A percentile compares a stretch with the other conserved stretches of the same genome.
phyloP scores from a whole-genome alignment of 2,329 filamentous ascomycete species.

The Didymella arachidicola region DNA sequence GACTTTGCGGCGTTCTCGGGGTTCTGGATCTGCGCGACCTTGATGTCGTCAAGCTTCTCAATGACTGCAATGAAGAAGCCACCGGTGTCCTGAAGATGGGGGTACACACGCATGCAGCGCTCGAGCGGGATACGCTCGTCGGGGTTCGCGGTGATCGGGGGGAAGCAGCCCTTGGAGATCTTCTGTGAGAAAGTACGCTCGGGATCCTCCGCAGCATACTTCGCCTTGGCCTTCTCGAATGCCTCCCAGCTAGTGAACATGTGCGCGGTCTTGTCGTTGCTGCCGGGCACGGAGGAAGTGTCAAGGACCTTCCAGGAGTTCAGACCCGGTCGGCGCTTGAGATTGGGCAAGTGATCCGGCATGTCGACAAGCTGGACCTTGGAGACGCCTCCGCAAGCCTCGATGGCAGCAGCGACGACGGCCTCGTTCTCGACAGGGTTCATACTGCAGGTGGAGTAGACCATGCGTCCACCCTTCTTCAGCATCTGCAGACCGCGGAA shows the following conservation, averaged over 20 bases:
- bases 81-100: constrained; percentile 94
- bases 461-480: constrained; percentile 90
- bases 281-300: constrained; percentile 36
- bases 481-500: constrained; percentile 94
- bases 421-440: constrained; percentile 98
- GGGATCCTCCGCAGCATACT: constrained; percentile 65
- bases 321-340: constrained; percentile 80
- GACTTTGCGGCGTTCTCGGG: constrained; percentile 39
- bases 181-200: constrained; percentile 59
- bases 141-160: constrained; percentile 64
- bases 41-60: constrained; percentile 81
- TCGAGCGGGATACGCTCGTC: constrained; percentile 76
- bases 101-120: constrained; percentile 91
- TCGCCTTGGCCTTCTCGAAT: constrained; percentile 73
- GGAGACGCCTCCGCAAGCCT: constrained; percentile 81
- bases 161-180: constrained; percentile 84
- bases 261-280: constrained; percentile 73
- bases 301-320: constrained; percentile 85
- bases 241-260: constrained; percentile 85
- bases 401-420: constrained; percentile 85
- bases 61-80: constrained; percentile 97
- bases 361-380: constrained; percentile 89
- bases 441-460: constrained; percentile 99
- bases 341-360: constrained; percentile 74
- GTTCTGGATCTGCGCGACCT: constrained; percentile 41